phyloP scores from a whole-genome alignment of 306 rosid species.

The Fagus sylvatica region DNA sequence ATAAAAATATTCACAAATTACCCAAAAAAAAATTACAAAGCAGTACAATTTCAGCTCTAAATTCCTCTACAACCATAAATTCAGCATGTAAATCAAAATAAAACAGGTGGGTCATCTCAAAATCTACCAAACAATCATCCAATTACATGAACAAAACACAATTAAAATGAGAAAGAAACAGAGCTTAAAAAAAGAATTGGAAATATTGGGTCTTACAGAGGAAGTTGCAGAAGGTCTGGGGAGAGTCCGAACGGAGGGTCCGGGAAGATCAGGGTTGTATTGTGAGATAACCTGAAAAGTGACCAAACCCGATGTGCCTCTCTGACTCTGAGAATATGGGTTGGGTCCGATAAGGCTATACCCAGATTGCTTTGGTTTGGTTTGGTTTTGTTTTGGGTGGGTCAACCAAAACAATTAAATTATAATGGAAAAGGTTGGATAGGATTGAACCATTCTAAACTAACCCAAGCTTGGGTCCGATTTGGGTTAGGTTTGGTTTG shows the following conservation, averaged over 20 bases:
- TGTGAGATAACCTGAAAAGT: conserved; percentile 20
- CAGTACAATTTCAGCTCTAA: conserved; percentile 1
- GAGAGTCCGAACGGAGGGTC: conserved; percentile 48
- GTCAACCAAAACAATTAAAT: not conserved
- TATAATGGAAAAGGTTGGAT: not conserved
- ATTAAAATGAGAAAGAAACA: not conserved
- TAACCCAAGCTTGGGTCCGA: conserved; percentile 4
- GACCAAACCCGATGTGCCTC: conserved; percentile 42
- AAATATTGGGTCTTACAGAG: conserved; percentile 28
- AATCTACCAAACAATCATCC: not conserved
- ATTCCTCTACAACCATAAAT: not conserved
- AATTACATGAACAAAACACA: not conserved
- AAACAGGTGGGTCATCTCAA: conserved; percentile 10
- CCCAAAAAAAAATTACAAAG: not conserved
- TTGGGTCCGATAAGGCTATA: conserved; percentile 41
- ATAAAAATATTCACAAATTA: not conserved
- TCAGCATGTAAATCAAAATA: not conserved
- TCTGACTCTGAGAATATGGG: conserved; percentile 35
- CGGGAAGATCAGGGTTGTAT: conserved; percentile 42
- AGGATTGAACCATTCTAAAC: not conserved
- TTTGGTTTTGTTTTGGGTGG: not conserved
- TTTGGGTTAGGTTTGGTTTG: not conserved
- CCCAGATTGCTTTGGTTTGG: conserved; percentile 16
- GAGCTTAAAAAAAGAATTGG: not conserved
- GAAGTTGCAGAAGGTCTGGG: conserved; percentile 4